Percentiles rank a stretch among this genome's conserved stretches.
These are phyloP conservation scores for Lupinus albus DNA, from an alignment of 306 rosid species.

Conservation along the genomic window DNA sequence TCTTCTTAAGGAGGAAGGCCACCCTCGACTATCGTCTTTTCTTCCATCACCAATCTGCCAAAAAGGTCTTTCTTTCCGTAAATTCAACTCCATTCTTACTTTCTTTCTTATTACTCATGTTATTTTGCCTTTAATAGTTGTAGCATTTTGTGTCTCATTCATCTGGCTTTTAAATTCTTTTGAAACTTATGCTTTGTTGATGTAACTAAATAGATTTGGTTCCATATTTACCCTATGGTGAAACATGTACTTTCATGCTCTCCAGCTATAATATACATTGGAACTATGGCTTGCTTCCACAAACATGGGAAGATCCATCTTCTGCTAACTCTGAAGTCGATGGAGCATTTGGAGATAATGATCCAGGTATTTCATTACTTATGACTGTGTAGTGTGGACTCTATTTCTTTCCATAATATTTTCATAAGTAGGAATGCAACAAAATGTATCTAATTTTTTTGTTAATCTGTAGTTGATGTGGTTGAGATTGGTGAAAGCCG, in stretches of 20 bases:
- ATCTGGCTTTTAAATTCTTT: conserved; percentile 27
- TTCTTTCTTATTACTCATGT: no score
- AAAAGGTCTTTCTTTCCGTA: conserved; percentile 51
- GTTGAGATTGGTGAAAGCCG: conserved; percentile 83
- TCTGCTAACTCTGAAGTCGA: conserved; percentile 80
- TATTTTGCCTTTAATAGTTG: conserved; percentile 1
- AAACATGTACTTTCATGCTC: conserved; percentile 28
- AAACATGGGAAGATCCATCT: conserved; percentile 98
- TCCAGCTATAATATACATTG: conserved; percentile 83
- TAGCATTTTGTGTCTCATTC: conserved; percentile 24
- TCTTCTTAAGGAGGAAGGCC: conserved; percentile 71
- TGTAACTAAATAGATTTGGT: conserved; percentile 30
- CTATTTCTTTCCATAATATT: conserved; percentile 9
- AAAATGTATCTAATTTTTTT: conserved; percentile 7
- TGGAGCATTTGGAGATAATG: conserved; percentile 95
- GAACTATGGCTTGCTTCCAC: conserved; percentile 97
- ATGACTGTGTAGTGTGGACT: conserved; percentile 19
- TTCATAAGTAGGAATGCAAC: background rate
- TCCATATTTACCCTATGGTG: conserved; percentile 28
- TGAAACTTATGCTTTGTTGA: conserved; percentile 24
- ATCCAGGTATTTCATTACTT: conserved; percentile 62
- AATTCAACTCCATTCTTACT: no score
- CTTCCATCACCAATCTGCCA: conserved; percentile 68
- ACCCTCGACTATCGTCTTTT: conserved; percentile 80
- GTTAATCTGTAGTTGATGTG: conserved; percentile 72